Conservation (phyloP, 1,139 yeast genomes). For the Dujonia santamariae region DNA sequence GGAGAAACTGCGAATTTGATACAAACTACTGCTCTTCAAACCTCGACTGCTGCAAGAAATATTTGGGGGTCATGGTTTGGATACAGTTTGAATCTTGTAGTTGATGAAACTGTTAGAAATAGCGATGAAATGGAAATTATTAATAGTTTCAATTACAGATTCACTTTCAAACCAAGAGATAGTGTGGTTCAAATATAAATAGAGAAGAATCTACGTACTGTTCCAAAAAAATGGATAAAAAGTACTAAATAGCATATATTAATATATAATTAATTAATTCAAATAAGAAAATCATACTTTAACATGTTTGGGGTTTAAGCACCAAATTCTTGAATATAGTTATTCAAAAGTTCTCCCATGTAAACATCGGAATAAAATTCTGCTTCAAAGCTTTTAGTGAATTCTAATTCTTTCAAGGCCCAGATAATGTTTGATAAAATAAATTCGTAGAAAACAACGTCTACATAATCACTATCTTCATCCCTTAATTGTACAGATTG, state of each 20-base stretch:
- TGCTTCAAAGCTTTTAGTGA: conserved; percentile 14
- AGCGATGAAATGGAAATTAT: conserved; percentile 44
- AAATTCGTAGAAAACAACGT: conserved; percentile 77
- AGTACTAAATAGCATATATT: too few species aligned
- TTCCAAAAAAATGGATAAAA: too few species aligned
- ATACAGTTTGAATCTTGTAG: conserved; percentile 53
- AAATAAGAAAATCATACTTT: too few species aligned
- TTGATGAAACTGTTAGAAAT: conserved; percentile 52
- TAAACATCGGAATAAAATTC: conserved; percentile 30
- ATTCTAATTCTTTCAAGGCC: conserved; percentile 47
- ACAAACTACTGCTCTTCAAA: conserved; percentile 10
- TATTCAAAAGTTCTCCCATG: conserved; percentile 33
- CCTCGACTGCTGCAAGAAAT: conserved; percentile 14
- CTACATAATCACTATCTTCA: conserved; percentile 38
- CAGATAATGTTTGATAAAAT: conserved; percentile 58
- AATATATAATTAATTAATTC: too few species aligned
- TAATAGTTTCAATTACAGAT: conserved; percentile 60
- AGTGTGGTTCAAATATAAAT: conserved; percentile 40
- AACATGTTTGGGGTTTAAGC: too few species aligned
- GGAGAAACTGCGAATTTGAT: conserved; percentile 40
- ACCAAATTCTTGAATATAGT: conserved; percentile 19
- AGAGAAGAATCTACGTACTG: too few species aligned
- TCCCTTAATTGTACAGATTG: conserved; percentile 36
- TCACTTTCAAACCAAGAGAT: conserved; percentile 62
- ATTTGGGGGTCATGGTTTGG: conserved; percentile 73